Evolutionary conservation across 2,329 filamentous ascomycete genomes (phyloP), one percentile per base, ranked within the genome.

Genomic region (Neocucurbitaria cava): DNA sequence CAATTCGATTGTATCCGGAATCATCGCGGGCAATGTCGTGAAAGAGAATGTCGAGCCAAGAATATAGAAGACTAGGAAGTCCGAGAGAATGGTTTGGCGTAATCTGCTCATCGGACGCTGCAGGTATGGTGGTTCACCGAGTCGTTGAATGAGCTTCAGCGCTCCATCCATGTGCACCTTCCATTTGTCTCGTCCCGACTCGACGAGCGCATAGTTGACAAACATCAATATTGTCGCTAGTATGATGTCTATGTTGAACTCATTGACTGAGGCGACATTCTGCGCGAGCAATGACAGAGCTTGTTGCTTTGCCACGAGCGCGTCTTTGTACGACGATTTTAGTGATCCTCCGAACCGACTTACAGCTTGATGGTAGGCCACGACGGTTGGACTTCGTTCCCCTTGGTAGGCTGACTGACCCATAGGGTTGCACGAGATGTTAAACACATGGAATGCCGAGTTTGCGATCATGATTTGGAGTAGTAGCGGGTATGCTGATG

Each of bases 111-210:
- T 75, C 2, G 66, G 61, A 15, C 56, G 58, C 23, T 70, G 68
- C 24, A 65, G 24, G 31, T 68, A 71, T 2, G 65, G 52, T 18
- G 68, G 66, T 11, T 65, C 64, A 49, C 74, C 69, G 24, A 79
- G 68, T 8, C 71, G 70, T 35, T 76, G 72, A 23, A 83, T 74
- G 18, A 83, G 70, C 49, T 76, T 77, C 58, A 79, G 78, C n/a
- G 80, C 81, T 6, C 81, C 81, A 54, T 81, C 79, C 44, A 82
- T 75, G 54, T 83, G 81, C 30, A 79, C 76, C 58, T 77, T 82
- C 81, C 81, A 83, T 30, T 80, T 77, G 10, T 80, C 80, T 44
- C 75, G 77, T 13, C 81, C 81, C 0, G 81, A 83, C 56, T 82
- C 80, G 5, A 83, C 75, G 5, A 82, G 70, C 49, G 82, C 81